These are phyloP conservation scores for Alternaria arbusti DNA, from an alignment of 2,329 filamentous ascomycete genomes.

Conservation along the genomic window DNA sequence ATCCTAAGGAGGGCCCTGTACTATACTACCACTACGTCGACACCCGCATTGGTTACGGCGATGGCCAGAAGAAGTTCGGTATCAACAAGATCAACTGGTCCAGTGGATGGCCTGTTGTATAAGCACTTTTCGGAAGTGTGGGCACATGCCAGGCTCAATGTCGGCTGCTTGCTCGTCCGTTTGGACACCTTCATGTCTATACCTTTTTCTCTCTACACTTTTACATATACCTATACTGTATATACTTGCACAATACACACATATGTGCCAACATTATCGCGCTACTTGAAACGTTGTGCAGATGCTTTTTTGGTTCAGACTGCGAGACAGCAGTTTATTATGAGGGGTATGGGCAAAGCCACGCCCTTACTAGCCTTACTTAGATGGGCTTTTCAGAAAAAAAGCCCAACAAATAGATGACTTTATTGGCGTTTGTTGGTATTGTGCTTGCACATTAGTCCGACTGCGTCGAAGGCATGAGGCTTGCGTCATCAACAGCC, in stretches of 20 bases:
- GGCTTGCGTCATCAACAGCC: conserved; percentile 9
- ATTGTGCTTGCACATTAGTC: not conserved
- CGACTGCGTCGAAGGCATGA: not conserved
- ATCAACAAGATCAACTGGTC: conserved; percentile 60
- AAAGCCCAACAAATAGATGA: not conserved
- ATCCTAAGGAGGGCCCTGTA: conserved; percentile 58
- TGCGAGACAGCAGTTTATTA: not conserved
- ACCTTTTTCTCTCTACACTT: not conserved
- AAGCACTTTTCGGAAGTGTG: not conserved
- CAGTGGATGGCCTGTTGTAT: conserved; percentile 57
- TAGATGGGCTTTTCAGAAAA: not conserved
- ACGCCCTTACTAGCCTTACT: not conserved
- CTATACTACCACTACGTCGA: conserved; percentile 70
- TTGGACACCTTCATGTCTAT: not conserved
- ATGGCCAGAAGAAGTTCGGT: conserved; percentile 60
- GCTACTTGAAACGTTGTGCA: not conserved
- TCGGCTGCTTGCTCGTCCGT: not conserved
- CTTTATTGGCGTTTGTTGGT: not conserved
- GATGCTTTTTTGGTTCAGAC: not conserved
- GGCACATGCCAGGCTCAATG: not conserved
- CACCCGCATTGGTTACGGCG: conserved; percentile 59
- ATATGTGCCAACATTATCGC: not conserved
- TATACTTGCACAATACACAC: not conserved
- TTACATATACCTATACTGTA: not conserved
- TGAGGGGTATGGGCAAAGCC: not conserved